Evolutionary conservation across 1,284 basidiomycete species (phyloP).

Genomic region (Cronartium ribicola): DNA sequence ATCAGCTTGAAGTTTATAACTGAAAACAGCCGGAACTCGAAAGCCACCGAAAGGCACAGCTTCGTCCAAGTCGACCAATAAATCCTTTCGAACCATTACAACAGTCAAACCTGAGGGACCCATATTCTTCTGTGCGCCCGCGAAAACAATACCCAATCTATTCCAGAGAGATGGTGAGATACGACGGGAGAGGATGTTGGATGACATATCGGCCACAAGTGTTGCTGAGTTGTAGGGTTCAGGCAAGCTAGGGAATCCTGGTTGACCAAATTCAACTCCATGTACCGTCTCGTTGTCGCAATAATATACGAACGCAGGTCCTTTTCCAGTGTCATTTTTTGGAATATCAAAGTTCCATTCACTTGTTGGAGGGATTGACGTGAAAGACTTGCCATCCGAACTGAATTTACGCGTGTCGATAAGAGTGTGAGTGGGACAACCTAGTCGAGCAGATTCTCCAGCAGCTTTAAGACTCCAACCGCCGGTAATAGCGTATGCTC

Average conservation of each 20-base stretch:
- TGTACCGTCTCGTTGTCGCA: slow-evolving; percentile 99
- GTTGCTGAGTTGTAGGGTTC: slow-evolving; percentile 60
- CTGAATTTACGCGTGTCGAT: slow-evolving; percentile 64
- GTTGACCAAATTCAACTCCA: slow-evolving; percentile 79
- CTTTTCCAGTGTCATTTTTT: slow-evolving; percentile 43
- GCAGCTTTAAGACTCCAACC: slow-evolving; percentile 83
- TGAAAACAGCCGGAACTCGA: slow-evolving; percentile 68
- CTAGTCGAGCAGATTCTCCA: slow-evolving; percentile 67
- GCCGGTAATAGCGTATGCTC: slow-evolving; percentile 76
- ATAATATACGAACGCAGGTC: slow-evolving; percentile 90
- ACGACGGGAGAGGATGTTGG: slow-evolving; percentile 93
- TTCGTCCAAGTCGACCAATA: slow-evolving; percentile 78
- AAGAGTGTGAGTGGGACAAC: slow-evolving; percentile 63
- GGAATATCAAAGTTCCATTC: slow-evolving; percentile 64
- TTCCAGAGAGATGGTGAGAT: slow-evolving; percentile 62
- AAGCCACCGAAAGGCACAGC: slow-evolving; percentile 69
- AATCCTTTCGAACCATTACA: slow-evolving; percentile 85
- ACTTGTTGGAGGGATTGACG: slow-evolving; percentile 69
- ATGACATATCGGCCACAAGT: slow-evolving; percentile 91
- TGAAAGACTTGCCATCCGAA: slow-evolving; percentile 67
- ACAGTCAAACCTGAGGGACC: slow-evolving; percentile 91
- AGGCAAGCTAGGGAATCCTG: slow-evolving; percentile 73
- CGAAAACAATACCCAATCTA: slow-evolving; percentile 88
- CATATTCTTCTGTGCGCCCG: slow-evolving; percentile 98
- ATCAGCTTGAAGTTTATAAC: slow-evolving; percentile 81